phyloP scores from a whole-genome alignment of 345 rosid genomes.

The Firmiana major region DNA sequence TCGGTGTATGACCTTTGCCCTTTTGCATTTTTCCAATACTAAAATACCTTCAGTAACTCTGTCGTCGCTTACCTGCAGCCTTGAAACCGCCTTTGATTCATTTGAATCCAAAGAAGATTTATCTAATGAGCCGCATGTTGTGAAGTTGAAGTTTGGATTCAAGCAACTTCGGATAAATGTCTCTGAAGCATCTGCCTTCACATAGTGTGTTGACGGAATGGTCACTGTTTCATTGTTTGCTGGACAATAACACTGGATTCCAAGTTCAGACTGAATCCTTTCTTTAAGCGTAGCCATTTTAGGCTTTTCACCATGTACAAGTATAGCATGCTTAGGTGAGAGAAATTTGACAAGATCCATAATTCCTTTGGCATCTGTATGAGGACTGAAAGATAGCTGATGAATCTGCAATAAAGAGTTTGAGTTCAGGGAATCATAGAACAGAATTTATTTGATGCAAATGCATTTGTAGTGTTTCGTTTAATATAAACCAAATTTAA shows the following conservation, averaged over 20 bases:
- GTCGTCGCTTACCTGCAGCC: slow-evolving; percentile 51
- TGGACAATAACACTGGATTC: slow-evolving; percentile 67
- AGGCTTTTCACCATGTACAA: slow-evolving; percentile 93
- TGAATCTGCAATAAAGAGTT: slow-evolving; percentile 55
- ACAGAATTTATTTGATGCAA: background rate
- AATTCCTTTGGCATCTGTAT: slow-evolving; percentile 89
- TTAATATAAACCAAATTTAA: background rate
- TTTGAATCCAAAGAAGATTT: slow-evolving; percentile 23
- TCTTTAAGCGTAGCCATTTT: slow-evolving; percentile 74
- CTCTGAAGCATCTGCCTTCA: slow-evolving; percentile 65
- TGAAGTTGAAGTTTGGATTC: slow-evolving; percentile 66
- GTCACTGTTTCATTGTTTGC: slow-evolving; percentile 68
- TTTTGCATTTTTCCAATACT: slow-evolving; percentile 50
- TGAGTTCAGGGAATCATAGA: background rate
- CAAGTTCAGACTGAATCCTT: slow-evolving; percentile 63
- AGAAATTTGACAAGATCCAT: slow-evolving; percentile 94
- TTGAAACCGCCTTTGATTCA: slow-evolving; percentile 5
- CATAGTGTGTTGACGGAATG: slow-evolving; percentile 51
- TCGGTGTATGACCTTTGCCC: slow-evolving; percentile 63
- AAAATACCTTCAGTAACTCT: slow-evolving; percentile 61
- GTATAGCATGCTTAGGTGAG: slow-evolving; percentile 71
- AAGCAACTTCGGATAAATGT: slow-evolving; percentile 55
- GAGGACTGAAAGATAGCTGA: slow-evolving; percentile 91
- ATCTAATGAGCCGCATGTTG: slow-evolving; percentile 23
- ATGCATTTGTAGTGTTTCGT: background rate